phyloP scores from a whole-genome alignment of 495 filamentous ascomycete genomes.

The Hyaloscypha finlandica region DNA sequence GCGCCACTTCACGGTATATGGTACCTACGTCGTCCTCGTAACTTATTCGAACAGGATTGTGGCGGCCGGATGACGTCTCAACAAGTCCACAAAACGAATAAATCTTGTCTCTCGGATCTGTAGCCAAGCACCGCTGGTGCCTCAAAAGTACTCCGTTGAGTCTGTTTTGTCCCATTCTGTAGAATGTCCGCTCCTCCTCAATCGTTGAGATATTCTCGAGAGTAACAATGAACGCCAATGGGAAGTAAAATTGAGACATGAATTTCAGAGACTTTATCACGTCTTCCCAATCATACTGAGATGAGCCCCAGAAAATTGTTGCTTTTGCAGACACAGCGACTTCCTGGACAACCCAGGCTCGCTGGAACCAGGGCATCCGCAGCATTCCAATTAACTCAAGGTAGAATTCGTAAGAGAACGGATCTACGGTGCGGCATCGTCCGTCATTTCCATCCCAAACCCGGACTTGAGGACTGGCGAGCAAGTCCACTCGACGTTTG shows the following conservation, averaged over 20 bases:
- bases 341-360: conserved; percentile 37
- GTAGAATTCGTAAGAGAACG: conserved; percentile 26
- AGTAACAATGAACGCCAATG: conserved; percentile 20
- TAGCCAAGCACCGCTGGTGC: conserved; percentile 17
- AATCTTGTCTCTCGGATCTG: conserved; percentile 29
- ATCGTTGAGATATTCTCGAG: conserved; percentile 19
- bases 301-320: conserved; percentile 21
- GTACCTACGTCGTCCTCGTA: conserved; percentile 16
- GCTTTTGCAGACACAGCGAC: conserved; percentile 25
- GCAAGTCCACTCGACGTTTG: not conserved
- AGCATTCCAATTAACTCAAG: conserved; percentile 24
- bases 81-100: conserved; percentile 30
- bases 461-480: not conserved
- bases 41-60: conserved; percentile 12
- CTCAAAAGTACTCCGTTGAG: conserved; percentile 9
- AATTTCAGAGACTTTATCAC: conserved; percentile 27
- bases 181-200: conserved; percentile 3
- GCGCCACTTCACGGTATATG: conserved; percentile 21
- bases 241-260: conserved; percentile 16
- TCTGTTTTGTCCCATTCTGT: conserved; percentile 1
- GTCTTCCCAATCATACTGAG: conserved; percentile 32
- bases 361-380: conserved; percentile 32
- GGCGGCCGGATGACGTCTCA: not conserved
- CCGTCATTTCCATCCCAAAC: not conserved
- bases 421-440: not conserved